phyloP scores from a whole-genome alignment of 2,329 filamentous ascomycete genomes.

The Nemania diffusa region DNA sequence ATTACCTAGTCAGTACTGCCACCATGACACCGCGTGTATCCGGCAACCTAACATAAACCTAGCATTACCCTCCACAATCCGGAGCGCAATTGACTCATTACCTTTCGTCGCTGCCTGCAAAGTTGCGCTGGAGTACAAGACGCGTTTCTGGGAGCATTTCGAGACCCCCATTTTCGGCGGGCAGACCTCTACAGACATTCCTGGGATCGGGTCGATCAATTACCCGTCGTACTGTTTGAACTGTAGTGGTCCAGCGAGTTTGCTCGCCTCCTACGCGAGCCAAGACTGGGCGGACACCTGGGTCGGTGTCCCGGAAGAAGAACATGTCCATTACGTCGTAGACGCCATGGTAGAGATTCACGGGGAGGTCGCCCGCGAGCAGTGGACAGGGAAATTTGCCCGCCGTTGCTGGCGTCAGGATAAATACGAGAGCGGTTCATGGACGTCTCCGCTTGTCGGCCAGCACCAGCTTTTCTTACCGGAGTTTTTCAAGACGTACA shows the following conservation, averaged over 20 bases:
- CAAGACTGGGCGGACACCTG: not conserved
- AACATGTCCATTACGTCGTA: not conserved
- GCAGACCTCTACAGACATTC: slow-evolving; percentile 3
- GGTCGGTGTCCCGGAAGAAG: not conserved
- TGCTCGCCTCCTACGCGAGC: not conserved
- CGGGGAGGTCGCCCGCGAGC: slow-evolving; percentile 2
- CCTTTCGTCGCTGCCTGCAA: not conserved
- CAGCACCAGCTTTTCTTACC: slow-evolving; percentile 3
- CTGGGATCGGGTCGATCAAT: not conserved
- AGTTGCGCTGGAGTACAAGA: slow-evolving; percentile 3
- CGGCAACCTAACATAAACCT: not conserved
- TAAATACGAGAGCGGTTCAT: slow-evolving; percentile 3
- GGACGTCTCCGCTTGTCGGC: not conserved
- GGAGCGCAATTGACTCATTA: slow-evolving; percentile 4
- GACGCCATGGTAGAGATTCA: slow-evolving; percentile 4
- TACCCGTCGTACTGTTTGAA: slow-evolving; percentile 1
- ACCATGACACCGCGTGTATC: no score
- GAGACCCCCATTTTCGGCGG: slow-evolving; percentile 1
- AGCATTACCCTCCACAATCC: slow-evolving; percentile 1
- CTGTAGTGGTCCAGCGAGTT: not conserved
- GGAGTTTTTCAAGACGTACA: slow-evolving; percentile 7
- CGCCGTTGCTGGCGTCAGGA: slow-evolving; percentile 6
- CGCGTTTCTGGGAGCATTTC: slow-evolving; percentile 2
- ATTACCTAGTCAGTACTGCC: not conserved
- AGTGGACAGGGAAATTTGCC: not conserved